Percentiles rank a stretch among this genome's conserved stretches.
These are phyloP conservation scores for Arthrinium phaeospermum DNA, from an alignment of 2,329 filamentous ascomycete species.

Conservation along the genomic window DNA sequence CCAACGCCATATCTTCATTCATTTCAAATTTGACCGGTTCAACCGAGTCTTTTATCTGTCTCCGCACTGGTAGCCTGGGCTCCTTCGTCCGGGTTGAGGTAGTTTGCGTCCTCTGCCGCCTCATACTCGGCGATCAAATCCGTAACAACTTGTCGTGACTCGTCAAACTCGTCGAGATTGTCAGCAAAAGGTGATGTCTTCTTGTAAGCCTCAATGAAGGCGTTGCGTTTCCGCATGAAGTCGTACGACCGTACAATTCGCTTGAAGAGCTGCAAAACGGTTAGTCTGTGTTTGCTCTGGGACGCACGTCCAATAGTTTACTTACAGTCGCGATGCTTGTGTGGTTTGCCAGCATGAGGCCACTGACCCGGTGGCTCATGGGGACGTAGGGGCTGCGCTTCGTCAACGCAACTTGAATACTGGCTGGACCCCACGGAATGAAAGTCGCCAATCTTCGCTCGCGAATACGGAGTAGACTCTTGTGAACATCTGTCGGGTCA, in stretches of 20 bases:
- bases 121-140: conserved; percentile 95
- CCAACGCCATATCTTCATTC: conserved; percentile 8
- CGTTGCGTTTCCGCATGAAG: conserved; percentile 92
- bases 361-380: conserved; percentile 92
- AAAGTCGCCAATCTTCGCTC: conserved; percentile 94
- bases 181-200: conserved; percentile 93
- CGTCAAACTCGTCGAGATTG: conserved; percentile 92
- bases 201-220: conserved; percentile 95
- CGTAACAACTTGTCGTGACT: conserved; percentile 87
- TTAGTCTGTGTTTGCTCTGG: not conserved
- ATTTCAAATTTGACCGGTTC: conserved; percentile 12
- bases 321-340: conserved; percentile 90
- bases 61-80: conserved; percentile 59
- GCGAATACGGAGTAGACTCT: conserved; percentile 93
- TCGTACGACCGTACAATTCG: conserved; percentile 93
- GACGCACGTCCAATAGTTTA: conserved; percentile 21
- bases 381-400: conserved; percentile 96
- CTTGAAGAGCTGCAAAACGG: conserved; percentile 74
- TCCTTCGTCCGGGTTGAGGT: conserved; percentile 76
- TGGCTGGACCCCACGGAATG: conserved; percentile 97
- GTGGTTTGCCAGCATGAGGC: conserved; percentile 97
- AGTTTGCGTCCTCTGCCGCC: conserved; percentile 88
- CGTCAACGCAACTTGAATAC: conserved; percentile 95
- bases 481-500: conserved; percentile 97
- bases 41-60: conserved; percentile 56